A percentile compares a stretch with the other conserved stretches of the same genome.
These are phyloP conservation scores for Pythium oligandrum DNA, from an alignment of 352 stramenopile genomes.

Conservation along the genomic window DNA sequence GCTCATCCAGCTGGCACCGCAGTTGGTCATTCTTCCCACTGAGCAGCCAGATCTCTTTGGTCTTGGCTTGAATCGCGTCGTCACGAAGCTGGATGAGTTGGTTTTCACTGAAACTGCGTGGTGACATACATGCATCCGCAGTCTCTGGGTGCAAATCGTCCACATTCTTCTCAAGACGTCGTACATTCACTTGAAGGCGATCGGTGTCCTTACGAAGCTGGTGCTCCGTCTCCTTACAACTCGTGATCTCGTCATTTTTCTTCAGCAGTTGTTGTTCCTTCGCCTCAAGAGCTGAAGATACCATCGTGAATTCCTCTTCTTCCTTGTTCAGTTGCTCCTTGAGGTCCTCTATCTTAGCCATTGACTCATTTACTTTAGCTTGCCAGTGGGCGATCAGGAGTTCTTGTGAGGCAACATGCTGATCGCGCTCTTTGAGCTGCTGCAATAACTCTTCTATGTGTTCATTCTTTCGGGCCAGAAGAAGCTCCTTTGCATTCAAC, in stretches of 20 bases:
- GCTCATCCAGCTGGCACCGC: conserved; percentile 55
- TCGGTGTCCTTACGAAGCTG: conserved; percentile 43
- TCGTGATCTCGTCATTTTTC: conserved; percentile 30
- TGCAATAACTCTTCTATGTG: conserved; percentile 54
- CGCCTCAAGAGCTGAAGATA: conserved; percentile 43
- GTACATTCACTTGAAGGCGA: conserved; percentile 26
- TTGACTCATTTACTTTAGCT: conserved; percentile 14
- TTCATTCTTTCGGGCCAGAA: conserved; percentile 53
- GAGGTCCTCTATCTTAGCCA: conserved; percentile 29
- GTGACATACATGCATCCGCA: conserved; percentile 61
- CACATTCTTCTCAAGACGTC: conserved; percentile 41
- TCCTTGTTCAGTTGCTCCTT: conserved; percentile 48
- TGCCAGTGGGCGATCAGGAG: conserved; percentile 5
- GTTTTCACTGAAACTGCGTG: conserved; percentile 67
- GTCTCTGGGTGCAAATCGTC: conserved; percentile 33
- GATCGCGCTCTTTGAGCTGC: conserved; percentile 31
- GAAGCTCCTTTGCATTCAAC: conserved; percentile 64
- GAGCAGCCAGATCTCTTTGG: conserved; percentile 66
- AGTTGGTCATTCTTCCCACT: conserved; percentile 64
- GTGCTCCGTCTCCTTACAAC: conserved; percentile 23
- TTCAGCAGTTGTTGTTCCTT: conserved; percentile 40
- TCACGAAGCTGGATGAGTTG: conserved; percentile 71
- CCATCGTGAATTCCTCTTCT: conserved; percentile 64
- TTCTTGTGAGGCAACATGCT: conserved; percentile 6
- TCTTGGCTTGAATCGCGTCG: conserved; percentile 66